A percentile compares a stretch with the other conserved stretches of the same genome.
Conservation (phyloP, 257 asterid species). For the Sherardia arvensis region DNA sequence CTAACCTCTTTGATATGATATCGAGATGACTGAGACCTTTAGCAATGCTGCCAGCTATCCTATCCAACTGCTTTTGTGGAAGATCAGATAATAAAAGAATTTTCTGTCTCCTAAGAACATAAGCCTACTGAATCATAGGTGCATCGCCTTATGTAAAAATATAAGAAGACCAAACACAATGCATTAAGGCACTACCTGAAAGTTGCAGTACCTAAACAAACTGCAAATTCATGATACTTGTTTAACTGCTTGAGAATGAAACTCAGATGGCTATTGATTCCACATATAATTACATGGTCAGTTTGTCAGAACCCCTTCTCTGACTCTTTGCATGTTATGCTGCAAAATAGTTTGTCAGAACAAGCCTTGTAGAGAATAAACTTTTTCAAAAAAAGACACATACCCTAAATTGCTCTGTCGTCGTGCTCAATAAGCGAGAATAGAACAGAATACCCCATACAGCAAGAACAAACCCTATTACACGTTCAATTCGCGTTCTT, state of each 20-base stretch:
- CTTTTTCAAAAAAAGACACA: constrained; percentile 19
- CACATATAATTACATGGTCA: constrained; percentile 87
- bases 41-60: constrained; percentile 62
- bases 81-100: constrained; percentile 91
- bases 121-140: constrained; percentile 14
- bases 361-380: constrained; percentile 15
- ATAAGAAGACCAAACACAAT: constrained; percentile 1
- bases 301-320: constrained; percentile 95
- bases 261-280: constrained; percentile 71
- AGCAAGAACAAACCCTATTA: constrained; percentile 85
- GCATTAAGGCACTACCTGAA: constrained; percentile 45
- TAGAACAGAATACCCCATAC: constrained; percentile 96
- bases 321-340: constrained; percentile 78
- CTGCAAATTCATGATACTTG: constrained; percentile 84
- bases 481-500: constrained; percentile 89
- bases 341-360: constrained; percentile 36
- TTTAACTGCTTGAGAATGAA: constrained; percentile 85
- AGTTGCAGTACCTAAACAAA: constrained; percentile 91
- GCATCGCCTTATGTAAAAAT: constrained; percentile 1
- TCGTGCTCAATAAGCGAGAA: constrained; percentile 89
- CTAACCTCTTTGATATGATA: constrained; percentile 78
- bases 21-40: constrained; percentile 92
- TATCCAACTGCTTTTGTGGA: constrained; percentile 91
- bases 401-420: constrained; percentile 97
- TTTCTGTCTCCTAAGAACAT: constrained; percentile 67